Evolutionary conservation across 192 early-diverging fungal genomes (phyloP).

Genomic region (Umbelopsis sp.): DNA sequence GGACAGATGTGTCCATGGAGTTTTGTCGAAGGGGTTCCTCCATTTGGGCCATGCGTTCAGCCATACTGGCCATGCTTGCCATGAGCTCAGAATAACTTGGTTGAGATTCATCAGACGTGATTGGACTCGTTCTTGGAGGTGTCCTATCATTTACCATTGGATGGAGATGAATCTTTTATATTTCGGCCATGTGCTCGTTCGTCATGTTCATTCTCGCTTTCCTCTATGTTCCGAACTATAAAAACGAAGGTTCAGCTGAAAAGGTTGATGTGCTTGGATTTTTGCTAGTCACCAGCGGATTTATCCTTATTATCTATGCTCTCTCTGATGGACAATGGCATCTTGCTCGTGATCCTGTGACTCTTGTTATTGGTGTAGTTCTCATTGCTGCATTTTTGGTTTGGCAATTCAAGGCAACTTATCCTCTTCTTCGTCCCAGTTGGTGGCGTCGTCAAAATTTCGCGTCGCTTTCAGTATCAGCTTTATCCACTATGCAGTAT

Average conservation of each 20-base stretch:
- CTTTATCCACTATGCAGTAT: conserved; percentile 41
- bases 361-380: conserved; percentile 38
- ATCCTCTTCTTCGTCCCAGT: conserved; percentile 44
- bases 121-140: conserved; percentile 40
- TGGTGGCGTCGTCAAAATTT: conserved; percentile 52
- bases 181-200: conserved; percentile 39
- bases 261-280: conserved; percentile 38
- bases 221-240: conserved; percentile 40
- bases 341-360: conserved; percentile 32
- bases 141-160: conserved; percentile 40
- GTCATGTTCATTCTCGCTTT: conserved; percentile 31
- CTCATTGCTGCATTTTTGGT: conserved; percentile 41
- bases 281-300: conserved; percentile 31
- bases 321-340: conserved; percentile 41
- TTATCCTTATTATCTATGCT: conserved; percentile 34
- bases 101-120: neutral
- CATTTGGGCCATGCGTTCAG: no score
- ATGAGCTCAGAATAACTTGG: no score
- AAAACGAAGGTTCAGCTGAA: conserved; percentile 24
- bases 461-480: conserved; percentile 47
- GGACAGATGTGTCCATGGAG: no score
- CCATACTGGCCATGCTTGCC: no score
- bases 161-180: conserved; percentile 48
- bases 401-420: conserved; percentile 37
- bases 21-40: no score